phyloP scores from a whole-genome alignment of 208 protist species.

The Naegleria fowleri region DNA sequence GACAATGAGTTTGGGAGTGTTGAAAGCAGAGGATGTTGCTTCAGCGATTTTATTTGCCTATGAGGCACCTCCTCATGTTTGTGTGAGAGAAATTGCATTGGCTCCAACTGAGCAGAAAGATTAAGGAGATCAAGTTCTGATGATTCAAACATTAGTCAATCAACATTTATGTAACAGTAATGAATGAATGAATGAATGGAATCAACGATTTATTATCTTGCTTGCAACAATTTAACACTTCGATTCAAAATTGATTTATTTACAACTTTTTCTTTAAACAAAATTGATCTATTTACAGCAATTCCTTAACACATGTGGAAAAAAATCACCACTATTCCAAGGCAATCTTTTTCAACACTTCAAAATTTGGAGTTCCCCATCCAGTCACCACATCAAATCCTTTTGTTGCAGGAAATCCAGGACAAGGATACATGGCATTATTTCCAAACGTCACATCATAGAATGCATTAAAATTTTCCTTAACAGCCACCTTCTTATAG shows the following conservation, averaged over 20 bases:
- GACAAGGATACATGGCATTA: constrained; percentile 36
- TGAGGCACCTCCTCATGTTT: constrained; percentile 33
- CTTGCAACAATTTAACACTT: too few relatives aligned
- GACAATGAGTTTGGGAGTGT: background rate
- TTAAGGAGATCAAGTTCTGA: too few relatives aligned
- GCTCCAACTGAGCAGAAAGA: constrained; percentile 34
- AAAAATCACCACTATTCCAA: background rate
- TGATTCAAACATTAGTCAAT: too few relatives aligned
- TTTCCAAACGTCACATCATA: constrained; percentile 49
- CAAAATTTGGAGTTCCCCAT: constrained; percentile 46
- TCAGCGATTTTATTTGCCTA: constrained; percentile 20
- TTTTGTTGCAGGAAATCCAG: constrained; percentile 36
- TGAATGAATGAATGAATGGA: too few relatives aligned
- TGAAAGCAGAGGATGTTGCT: constrained; percentile 30
- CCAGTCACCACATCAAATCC: constrained; percentile 53
- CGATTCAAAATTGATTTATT: too few relatives aligned
- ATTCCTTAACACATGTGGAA: too few relatives aligned
- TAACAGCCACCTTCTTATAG: constrained; percentile 36
- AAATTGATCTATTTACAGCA: too few relatives aligned
- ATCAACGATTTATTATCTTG: too few relatives aligned
- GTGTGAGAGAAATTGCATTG: constrained; percentile 35
- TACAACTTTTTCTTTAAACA: too few relatives aligned
- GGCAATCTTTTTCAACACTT: background rate
- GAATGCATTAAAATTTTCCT: constrained; percentile 30
- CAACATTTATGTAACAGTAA: too few relatives aligned